Evolutionary conservation across 1,139 yeast species (phyloP), one percentile per base, ranked within the genome.

Genomic region (Blastobotrys arbuscula): DNA sequence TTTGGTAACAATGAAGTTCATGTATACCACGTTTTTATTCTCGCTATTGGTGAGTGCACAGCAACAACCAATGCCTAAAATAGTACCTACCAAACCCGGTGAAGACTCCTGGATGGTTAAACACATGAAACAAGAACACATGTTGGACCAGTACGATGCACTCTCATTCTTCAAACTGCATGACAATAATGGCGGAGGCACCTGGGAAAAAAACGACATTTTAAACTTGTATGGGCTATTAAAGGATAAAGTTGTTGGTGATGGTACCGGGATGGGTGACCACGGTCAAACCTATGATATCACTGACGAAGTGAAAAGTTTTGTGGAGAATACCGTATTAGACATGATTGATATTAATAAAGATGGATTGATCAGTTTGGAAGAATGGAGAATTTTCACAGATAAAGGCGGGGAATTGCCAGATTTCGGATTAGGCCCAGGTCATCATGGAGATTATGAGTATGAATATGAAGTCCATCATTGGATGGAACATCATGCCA

Each of bases 381-480:
- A 81, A 16, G 97, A 89, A 62, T 92, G 90, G 83, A 61, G 79
- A 44, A 67, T 69, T n/a, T 90, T 78, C 67, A 74, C 77, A 8
- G 66, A 66, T 2, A 67, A 66, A 8, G 95, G 95, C 5, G 84
- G 85, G 1, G 78, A 78, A 55, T 76, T 92, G 61, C 97, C 97
- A 1, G 97, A 92, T 65, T 81, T 89, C 64, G 96, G 96, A 8
- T 82, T 83, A 54, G 97, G 97, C 19, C 92, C 87, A n/a, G 97
- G 98, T 16, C 97, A 90, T 63, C 97, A 90, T 68, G 84, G 90
- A 45, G 96, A 88, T 68, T 92, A 89, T 61, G 98, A 92, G 66
- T 77, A 79, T 56, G 97, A 90, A 63, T 90, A 89, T 62, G 97
- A 90, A 53, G 82, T 86, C 53, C 97, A 92, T 65, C 97, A 92